A percentile compares a stretch with the other conserved stretches of the same genome.
phyloP scores from a whole-genome alignment of 208 protist genomes.

The Acanthamoeba sp. region DNA sequence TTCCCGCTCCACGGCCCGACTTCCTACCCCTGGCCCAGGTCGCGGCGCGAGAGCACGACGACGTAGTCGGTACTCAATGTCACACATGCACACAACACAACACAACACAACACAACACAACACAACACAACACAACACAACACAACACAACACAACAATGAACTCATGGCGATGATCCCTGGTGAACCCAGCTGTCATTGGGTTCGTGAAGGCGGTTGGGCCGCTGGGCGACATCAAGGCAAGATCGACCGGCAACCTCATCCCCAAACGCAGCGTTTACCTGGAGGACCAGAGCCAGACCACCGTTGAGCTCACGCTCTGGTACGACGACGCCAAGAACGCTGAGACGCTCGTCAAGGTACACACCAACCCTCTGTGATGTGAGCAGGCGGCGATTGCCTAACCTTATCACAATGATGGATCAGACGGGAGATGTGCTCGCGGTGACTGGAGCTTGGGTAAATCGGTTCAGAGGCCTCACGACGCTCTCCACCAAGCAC shows the following conservation, averaged over 20 bases:
- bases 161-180: no score
- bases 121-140: no score
- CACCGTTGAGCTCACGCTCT: neutral
- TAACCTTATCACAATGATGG: no score
- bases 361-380: no score
- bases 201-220: neutral
- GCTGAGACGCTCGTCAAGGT: neutral
- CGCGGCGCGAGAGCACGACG: neutral
- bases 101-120: neutral
- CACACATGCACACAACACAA: no score
- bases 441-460: neutral
- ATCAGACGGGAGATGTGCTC: neutral
- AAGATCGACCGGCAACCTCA: neutral
- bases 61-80: neutral
- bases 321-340: conserved; percentile 38
- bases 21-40: neutral
- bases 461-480: neutral
- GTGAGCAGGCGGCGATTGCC: no score
- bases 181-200: conserved; percentile 26
- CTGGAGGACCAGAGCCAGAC: neutral
- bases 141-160: neutral
- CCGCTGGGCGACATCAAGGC: neutral
- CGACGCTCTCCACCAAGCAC: conserved; percentile 24
- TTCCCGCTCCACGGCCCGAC: neutral
- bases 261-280: neutral